Conservation (phyloP, 129 eudicot species). For the Pseudognaphalium luteoalbum region DNA sequence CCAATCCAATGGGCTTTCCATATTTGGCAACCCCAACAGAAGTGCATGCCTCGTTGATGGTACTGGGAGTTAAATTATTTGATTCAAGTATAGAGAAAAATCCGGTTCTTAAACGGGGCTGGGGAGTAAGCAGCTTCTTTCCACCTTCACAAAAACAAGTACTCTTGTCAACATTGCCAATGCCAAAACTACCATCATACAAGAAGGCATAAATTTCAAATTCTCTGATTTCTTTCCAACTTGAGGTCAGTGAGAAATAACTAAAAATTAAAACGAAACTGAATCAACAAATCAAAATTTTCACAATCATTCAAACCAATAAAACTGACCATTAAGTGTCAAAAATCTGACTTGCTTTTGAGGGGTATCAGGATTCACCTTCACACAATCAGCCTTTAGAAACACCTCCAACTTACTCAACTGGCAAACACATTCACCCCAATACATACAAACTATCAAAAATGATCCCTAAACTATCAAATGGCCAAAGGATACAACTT, state of each 20-base stretch:
- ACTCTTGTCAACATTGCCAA: neutral
- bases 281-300: neutral
- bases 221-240: neutral
- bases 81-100: constrained; percentile 83
- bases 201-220: no score
- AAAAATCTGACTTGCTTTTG: constrained; percentile 94
- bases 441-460: neutral
- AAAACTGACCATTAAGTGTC: constrained; percentile 77
- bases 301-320: neutral
- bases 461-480: constrained; percentile 15
- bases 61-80: constrained; percentile 50
- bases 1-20: constrained; percentile 87
- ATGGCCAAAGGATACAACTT: neutral
- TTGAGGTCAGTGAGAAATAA: neutral
- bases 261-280: neutral
- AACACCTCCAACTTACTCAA: constrained; percentile 75
- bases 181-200: neutral
- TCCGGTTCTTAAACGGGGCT: constrained; percentile 92
- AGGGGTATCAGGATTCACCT: constrained; percentile 99
- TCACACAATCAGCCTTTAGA: constrained; percentile 72
- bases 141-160: constrained; percentile 49
- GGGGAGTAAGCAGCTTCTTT: constrained; percentile 85
- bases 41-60: constrained; percentile 91
- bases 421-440: constrained; percentile 43
- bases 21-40: constrained; percentile 94